Percentiles rank a stretch among this genome's conserved stretches.
Evolutionary conservation across 495 filamentous ascomycete species (phyloP).

Genomic region (Aspergillus saccharolyticus): DNA sequence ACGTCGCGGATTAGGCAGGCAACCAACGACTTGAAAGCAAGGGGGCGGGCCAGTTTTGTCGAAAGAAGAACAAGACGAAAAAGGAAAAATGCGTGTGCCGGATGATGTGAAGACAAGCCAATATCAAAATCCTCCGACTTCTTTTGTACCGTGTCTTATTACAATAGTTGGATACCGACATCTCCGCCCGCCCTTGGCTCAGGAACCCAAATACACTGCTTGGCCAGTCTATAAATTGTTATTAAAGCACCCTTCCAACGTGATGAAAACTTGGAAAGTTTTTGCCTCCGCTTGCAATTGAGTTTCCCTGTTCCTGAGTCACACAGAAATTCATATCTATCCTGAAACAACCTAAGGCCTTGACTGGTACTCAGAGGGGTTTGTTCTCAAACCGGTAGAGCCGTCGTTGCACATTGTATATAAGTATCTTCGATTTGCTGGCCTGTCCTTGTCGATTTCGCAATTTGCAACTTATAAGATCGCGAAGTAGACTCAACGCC

Average conservation of each 20-base stretch:
- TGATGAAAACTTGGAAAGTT: neutral
- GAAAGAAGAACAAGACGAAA: too few relatives aligned
- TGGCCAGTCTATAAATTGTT: neutral
- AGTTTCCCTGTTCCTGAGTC: neutral
- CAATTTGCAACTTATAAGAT: neutral
- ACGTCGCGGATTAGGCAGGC: neutral
- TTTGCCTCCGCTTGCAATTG: neutral
- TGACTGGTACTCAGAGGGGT: neutral
- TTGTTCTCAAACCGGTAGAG: neutral
- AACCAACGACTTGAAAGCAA: conserved; percentile 5
- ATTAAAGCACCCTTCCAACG: neutral
- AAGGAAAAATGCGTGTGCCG: neutral
- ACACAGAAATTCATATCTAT: neutral
- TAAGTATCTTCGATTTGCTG: too few relatives aligned
- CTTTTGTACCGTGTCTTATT: neutral
- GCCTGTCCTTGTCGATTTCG: neutral
- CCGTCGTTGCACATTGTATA: neutral
- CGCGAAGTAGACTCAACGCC: neutral
- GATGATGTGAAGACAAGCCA: neutral
- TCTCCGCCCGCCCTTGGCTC: neutral
- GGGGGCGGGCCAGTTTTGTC: too few relatives aligned
- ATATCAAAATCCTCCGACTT: conserved; percentile 2
- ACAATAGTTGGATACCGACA: neutral
- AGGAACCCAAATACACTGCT: neutral
- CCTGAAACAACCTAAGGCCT: neutral